Conservation (phyloP, 305 asterid species). For the Solanum aculeatissimum region DNA sequence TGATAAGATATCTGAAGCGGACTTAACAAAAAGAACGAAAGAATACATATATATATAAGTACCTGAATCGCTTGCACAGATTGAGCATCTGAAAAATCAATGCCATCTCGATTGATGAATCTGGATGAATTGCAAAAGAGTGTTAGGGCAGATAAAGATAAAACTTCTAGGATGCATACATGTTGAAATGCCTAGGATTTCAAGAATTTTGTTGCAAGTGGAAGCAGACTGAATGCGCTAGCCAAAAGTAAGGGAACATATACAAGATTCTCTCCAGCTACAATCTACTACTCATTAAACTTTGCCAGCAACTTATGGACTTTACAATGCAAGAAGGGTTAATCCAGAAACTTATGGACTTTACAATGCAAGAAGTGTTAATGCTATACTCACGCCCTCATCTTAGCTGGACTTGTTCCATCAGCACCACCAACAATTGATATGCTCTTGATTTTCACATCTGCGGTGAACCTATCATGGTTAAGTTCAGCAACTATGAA, state of each 20-base stretch:
- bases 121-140: conserved; percentile 27
- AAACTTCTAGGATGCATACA: neutral
- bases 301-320: neutral
- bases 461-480: conserved; percentile 71
- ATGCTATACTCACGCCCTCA: conserved; percentile 82
- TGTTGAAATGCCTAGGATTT: neutral
- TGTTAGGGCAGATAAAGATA: neutral
- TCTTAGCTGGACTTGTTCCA: conserved; percentile 90
- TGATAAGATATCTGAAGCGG: neutral
- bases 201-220: neutral
- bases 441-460: conserved; percentile 93
- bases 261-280: neutral
- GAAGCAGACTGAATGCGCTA: neutral
- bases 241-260: neutral
- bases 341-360: neutral
- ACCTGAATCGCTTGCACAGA: conserved; percentile 92
- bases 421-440: conserved; percentile 90
- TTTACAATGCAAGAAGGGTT: neutral
- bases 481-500: neutral
- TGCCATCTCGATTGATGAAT: conserved; percentile 88
- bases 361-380: neutral
- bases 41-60: neutral
- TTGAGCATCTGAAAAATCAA: conserved; percentile 96
- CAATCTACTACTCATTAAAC: neutral
- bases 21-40: neutral